These are phyloP conservation scores for Trypanosoma rangeli DNA, from an alignment of 208 protist genomes.

Conservation along the genomic window DNA sequence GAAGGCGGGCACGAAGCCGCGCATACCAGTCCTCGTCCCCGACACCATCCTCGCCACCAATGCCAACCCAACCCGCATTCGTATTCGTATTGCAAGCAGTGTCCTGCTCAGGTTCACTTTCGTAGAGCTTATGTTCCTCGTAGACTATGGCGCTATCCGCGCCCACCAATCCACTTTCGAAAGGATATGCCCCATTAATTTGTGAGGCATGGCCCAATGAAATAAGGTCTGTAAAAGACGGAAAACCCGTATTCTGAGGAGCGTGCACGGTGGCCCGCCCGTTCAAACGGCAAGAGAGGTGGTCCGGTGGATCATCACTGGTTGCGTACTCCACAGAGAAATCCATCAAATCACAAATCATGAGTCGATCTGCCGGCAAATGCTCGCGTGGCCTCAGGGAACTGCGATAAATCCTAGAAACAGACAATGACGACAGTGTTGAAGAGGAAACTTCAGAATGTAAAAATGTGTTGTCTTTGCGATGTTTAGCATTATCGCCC, in stretches of 20 bases:
- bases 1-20: slow-evolving; percentile 37
- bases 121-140: too few relatives aligned
- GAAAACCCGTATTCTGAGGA: too few relatives aligned
- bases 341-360: background rate
- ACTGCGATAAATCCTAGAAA: background rate
- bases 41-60: slow-evolving; percentile 32
- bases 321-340: background rate
- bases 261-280: too few relatives aligned
- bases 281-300: background rate
- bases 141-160: too few relatives aligned
- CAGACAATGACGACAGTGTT: background rate
- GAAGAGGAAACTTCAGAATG: background rate
- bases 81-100: background rate
- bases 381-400: background rate
- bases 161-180: too few relatives aligned
- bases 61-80: slow-evolving; percentile 35
- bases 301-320: background rate
- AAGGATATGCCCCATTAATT: too few relatives aligned
- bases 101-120: background rate
- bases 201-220: too few relatives aligned
- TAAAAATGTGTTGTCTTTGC: background rate
- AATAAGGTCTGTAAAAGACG: too few relatives aligned
- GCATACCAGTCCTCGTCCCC: slow-evolving; percentile 66
- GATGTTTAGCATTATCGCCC: background rate
- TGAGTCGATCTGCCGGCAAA: background rate